Conservation (phyloP, 1,284 basidiomycete species). For the Veloboletus limbatus region DNA sequence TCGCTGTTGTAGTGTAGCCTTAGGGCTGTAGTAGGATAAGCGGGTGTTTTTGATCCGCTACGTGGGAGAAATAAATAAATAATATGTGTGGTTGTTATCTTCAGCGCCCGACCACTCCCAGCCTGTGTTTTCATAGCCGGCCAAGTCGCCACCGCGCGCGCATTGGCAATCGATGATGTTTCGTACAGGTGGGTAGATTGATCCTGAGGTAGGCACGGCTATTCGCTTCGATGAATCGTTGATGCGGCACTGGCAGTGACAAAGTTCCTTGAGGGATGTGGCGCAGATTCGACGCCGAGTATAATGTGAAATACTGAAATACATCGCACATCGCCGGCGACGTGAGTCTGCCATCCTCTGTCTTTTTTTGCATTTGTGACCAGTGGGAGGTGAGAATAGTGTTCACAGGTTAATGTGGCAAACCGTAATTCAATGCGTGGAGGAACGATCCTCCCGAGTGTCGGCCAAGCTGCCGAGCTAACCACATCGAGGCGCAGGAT, state of each 20-base stretch:
- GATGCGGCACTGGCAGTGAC: too few species aligned
- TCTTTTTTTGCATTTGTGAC: not conserved
- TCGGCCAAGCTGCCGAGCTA: slow-evolving; percentile 1
- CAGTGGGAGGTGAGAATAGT: not conserved
- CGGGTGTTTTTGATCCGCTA: slow-evolving; percentile 1
- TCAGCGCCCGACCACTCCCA: not conserved
- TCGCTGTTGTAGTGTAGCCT: slow-evolving; percentile 29
- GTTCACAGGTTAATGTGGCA: slow-evolving; percentile 11
- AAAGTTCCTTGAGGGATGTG: slow-evolving; percentile 8
- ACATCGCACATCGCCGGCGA: not conserved
- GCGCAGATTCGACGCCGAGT: not conserved
- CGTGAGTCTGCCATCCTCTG: slow-evolving; percentile 3
- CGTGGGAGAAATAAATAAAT: slow-evolving; percentile 12
- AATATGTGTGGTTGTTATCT: not conserved
- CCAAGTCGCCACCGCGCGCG: slow-evolving; percentile 10
- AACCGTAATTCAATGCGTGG: not conserved
- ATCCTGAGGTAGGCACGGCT: not conserved
- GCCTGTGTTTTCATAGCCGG: not conserved
- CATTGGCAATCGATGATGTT: slow-evolving; percentile 6
- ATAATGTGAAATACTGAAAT: not conserved
- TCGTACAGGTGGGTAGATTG: slow-evolving; percentile 15
- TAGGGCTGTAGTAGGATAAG: slow-evolving; percentile 18
- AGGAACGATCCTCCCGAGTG: not conserved
- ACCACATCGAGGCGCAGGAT: slow-evolving; percentile 8
- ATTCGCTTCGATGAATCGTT: not conserved